phyloP scores from a whole-genome alignment of 495 filamentous ascomycete genomes.

The Evernia prunastri region DNA sequence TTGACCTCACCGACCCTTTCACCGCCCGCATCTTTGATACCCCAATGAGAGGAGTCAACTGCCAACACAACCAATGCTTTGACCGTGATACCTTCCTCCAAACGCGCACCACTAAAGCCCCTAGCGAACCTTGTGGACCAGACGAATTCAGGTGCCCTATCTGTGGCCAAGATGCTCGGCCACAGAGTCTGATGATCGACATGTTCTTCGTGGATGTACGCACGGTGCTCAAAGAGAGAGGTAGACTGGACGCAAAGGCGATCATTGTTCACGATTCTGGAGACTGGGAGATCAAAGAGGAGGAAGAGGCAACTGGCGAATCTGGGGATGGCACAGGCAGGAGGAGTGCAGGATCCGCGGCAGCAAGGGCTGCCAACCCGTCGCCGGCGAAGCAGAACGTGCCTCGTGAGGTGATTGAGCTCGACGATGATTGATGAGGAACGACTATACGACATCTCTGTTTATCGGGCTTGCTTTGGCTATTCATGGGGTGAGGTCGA shows the following conservation, averaged over 20 bases:
- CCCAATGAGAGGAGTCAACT: conserved; percentile 58
- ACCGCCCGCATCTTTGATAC: conserved; percentile 58
- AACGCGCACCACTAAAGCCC: conserved; percentile 48
- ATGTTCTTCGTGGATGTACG: conserved; percentile 59
- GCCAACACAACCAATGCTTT: conserved; percentile 76
- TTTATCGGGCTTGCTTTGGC: background rate
- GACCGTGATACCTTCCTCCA: conserved; percentile 75
- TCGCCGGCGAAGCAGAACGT: conserved; percentile 2
- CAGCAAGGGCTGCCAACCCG: background rate
- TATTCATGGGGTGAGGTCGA: background rate
- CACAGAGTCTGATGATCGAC: conserved; percentile 61
- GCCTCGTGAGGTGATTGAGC: conserved; percentile 21
- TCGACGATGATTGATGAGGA: conserved; percentile 21
- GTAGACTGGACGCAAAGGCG: conserved; percentile 44
- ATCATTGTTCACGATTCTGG: conserved; percentile 54
- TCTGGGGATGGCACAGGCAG: conserved; percentile 21
- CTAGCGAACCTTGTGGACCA: conserved; percentile 48
- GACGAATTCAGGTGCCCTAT: conserved; percentile 81
- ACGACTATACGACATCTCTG: background rate
- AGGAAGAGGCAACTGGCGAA: conserved; percentile 29
- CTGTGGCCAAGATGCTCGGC: conserved; percentile 67
- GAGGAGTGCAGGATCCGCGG: background rate
- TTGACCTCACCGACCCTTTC: conserved; percentile 75
- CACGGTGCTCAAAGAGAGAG: conserved; percentile 37
- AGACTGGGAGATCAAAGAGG: conserved; percentile 45